phyloP scores from a whole-genome alignment of 495 filamentous ascomycete species.

The Penicillium parvum region DNA sequence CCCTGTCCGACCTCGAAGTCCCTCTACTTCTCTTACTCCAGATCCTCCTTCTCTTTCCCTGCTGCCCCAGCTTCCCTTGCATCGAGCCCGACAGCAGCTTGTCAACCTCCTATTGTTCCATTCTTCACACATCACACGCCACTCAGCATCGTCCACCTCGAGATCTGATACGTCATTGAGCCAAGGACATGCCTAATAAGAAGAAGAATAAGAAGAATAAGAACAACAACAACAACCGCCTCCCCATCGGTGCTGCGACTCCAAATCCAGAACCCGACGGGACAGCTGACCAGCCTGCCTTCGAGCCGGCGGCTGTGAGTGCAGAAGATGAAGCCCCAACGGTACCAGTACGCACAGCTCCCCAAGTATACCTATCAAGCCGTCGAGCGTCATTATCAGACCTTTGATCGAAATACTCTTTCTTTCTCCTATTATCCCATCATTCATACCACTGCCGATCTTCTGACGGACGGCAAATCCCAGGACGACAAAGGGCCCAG shows the following conservation, averaged over 20 bases:
- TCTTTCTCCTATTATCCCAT: slow-evolving; percentile 37
- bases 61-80: slow-evolving; percentile 21
- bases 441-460: slow-evolving; percentile 22
- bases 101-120: slow-evolving; percentile 32
- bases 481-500: slow-evolving; percentile 35
- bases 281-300: slow-evolving; percentile 14
- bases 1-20: slow-evolving; percentile 22
- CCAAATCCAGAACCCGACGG: slow-evolving; percentile 23
- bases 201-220: slow-evolving; percentile 34
- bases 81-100: slow-evolving; percentile 27
- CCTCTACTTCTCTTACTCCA: slow-evolving; percentile 26
- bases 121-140: slow-evolving; percentile 24
- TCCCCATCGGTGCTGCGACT: slow-evolving; percentile 25
- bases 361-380: slow-evolving; percentile 38
- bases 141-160: slow-evolving; percentile 19
- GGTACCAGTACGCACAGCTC: slow-evolving; percentile 42
- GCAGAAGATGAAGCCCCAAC: slow-evolving; percentile 30
- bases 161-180: slow-evolving; percentile 34
- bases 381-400: slow-evolving; percentile 37
- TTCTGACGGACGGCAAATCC: slow-evolving; percentile 38
- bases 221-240: slow-evolving; percentile 30
- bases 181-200: slow-evolving; percentile 35
- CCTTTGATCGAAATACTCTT: slow-evolving; percentile 34
- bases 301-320: slow-evolving; percentile 28
- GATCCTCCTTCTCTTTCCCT: slow-evolving; percentile 20